Evolutionary conservation across 2,329 filamentous ascomycete species (phyloP).

Genomic region (Neodidymelliopsis sp.): DNA sequence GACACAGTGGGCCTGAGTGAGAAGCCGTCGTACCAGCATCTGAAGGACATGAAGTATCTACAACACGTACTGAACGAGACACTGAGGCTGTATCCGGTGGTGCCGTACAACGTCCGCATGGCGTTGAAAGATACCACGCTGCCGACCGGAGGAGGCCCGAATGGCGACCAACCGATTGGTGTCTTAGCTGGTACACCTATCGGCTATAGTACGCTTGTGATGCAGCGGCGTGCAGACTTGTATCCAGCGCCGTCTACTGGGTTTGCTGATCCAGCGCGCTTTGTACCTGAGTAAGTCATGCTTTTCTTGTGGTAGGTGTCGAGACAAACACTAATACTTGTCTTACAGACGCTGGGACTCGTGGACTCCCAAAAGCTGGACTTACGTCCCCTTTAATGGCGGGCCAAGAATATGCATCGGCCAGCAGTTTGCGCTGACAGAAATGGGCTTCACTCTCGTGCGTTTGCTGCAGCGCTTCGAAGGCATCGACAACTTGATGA

Average conservation of each 20-base stretch:
- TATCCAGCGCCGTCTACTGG: conserved; percentile 52
- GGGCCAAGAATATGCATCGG: conserved; percentile 60
- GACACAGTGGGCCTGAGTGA: conserved; percentile 68
- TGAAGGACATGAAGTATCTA: conserved; percentile 86
- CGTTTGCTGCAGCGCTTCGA: conserved; percentile 56
- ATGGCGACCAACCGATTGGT: conserved; percentile 55
- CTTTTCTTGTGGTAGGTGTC: too few relatives aligned
- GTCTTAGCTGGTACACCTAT: conserved; percentile 55
- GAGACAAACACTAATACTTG: too few relatives aligned
- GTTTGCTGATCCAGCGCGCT: conserved; percentile 53
- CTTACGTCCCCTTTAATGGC: conserved; percentile 58
- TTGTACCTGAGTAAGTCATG: conserved; percentile 54
- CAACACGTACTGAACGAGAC: conserved; percentile 47
- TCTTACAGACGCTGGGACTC: conserved; percentile 52
- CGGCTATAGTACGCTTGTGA: conserved; percentile 56
- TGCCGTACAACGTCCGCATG: conserved; percentile 59
- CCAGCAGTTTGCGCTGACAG: conserved; percentile 60
- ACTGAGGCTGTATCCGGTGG: conserved; percentile 58
- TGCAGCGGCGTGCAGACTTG: conserved; percentile 59
- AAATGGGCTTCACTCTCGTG: conserved; percentile 59
- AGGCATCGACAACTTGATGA: conserved; percentile 51
- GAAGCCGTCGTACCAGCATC: conserved; percentile 73
- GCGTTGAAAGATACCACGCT: conserved; percentile 58
- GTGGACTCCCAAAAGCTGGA: conserved; percentile 60
- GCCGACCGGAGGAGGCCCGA: conserved; percentile 57